Evolutionary conservation across 805 yeast species (phyloP).

Genomic region (Lachancea thermotolerans): DNA sequence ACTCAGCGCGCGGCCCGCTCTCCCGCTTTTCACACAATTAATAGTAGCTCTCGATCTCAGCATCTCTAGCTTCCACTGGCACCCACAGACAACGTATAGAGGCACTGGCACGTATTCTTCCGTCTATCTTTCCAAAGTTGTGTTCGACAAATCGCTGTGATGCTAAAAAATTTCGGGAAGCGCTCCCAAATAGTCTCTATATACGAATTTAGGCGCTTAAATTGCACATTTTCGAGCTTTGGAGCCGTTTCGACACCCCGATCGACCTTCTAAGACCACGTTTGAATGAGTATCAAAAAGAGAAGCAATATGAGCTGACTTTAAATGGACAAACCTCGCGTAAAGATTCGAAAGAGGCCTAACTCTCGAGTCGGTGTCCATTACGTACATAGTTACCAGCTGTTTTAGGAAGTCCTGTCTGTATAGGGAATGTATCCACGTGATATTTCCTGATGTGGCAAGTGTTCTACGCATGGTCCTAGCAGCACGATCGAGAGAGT

Average conservation of each 20-base stretch:
- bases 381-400: no score
- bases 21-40: neutral
- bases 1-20: neutral
- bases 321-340: no score
- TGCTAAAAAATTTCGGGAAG: neutral
- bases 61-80: neutral
- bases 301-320: no score
- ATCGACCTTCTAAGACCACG: no score
- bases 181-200: neutral
- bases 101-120: neutral
- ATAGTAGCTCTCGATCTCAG: constrained; percentile 4
- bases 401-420: no score
- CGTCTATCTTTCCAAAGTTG: neutral
- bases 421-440: neutral
- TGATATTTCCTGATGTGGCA: neutral
- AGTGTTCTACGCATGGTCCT: neutral
- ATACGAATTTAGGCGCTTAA: neutral
- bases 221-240: neutral
- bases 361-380: no score
- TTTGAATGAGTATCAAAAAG: no score
- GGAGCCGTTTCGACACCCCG: no score
- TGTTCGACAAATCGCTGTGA: neutral
- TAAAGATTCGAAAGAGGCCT: no score
- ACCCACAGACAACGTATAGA: neutral
- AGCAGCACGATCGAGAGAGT: neutral